These are phyloP conservation scores for Alternaria alternata DNA, from an alignment of 2,329 filamentous ascomycete species.

Conservation along the genomic window DNA sequence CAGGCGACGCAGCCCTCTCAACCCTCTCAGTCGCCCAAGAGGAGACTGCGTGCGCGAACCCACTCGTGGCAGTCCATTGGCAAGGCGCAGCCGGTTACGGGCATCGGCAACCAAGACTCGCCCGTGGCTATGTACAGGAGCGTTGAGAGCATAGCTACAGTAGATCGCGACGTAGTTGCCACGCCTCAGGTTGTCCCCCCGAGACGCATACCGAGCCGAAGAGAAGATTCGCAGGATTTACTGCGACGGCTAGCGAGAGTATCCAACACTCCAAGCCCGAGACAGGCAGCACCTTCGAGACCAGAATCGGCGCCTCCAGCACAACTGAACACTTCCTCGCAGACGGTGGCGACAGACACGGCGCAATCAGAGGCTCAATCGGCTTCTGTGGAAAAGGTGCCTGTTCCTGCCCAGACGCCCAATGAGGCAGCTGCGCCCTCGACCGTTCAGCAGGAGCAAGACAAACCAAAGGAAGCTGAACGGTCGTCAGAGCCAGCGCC, in stretches of 20 bases:
- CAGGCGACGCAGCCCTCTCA: constrained; percentile 14
- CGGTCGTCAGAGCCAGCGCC: background rate
- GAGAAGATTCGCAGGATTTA: constrained; percentile 57
- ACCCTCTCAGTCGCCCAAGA: constrained; percentile 14
- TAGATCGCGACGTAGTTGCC: constrained; percentile 38
- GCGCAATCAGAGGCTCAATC: background rate
- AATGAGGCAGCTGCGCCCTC: constrained; percentile 8
- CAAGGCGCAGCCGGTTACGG: constrained; percentile 38
- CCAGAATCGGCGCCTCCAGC: constrained; percentile 32
- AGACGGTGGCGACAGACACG: constrained; percentile 15
- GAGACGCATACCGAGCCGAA: constrained; percentile 40
- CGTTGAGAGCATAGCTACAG: constrained; percentile 42
- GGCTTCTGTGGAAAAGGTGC: constrained; percentile 3
- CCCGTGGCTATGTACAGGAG: constrained; percentile 47
- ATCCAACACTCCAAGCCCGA: constrained; percentile 58
- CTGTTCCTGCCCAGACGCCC: constrained; percentile 1
- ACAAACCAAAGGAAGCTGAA: constrained; percentile 13
- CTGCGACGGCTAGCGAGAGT: constrained; percentile 56
- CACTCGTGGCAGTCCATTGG: constrained; percentile 42
- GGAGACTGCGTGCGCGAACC: constrained; percentile 32
- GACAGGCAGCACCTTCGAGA: constrained; percentile 29
- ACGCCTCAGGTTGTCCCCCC: constrained; percentile 33
- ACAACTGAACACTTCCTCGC: constrained; percentile 24
- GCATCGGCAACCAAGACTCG: constrained; percentile 39
- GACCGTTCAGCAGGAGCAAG: constrained; percentile 10